A percentile compares a stretch with the other conserved stretches of the same genome.
These are phyloP conservation scores for Prunus mume DNA, from an alignment of 306 rosid genomes.

Conservation along the genomic window DNA sequence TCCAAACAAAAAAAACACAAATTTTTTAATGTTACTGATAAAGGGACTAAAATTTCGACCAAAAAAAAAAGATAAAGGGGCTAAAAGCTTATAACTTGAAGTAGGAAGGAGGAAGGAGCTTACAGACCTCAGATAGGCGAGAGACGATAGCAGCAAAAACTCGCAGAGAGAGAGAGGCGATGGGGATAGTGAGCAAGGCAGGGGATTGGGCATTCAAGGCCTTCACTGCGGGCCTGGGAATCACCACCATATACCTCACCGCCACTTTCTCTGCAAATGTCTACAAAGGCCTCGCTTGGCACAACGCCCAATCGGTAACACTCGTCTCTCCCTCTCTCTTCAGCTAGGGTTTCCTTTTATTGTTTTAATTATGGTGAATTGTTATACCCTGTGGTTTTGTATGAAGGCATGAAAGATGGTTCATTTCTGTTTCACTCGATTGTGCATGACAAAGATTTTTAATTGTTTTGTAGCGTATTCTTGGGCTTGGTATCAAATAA, in stretches of 20 bases:
- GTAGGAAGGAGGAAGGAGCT: not conserved
- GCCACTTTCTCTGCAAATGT: conserved; percentile 67
- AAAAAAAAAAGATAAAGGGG: no score
- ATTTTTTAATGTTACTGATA: not conserved
- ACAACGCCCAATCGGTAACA: conserved; percentile 70
- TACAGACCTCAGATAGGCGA: not conserved
- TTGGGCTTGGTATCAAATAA: no score
- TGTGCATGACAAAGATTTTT: no score
- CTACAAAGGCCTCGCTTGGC: conserved; percentile 84
- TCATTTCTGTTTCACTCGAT: not conserved
- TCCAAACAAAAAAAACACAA: not conserved
- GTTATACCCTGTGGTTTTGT: not conserved
- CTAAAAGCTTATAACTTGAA: not conserved
- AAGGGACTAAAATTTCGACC: not conserved
- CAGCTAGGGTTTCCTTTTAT: not conserved
- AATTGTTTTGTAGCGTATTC: no score
- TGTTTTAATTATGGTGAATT: not conserved
- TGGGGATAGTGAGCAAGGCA: conserved; percentile 63
- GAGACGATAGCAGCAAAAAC: not conserved
- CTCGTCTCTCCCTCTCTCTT: conserved; percentile 7
- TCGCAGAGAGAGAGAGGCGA: conserved; percentile 8
- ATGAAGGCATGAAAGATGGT: not conserved
- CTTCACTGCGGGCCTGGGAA: conserved; percentile 66
- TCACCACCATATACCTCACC: conserved; percentile 70
- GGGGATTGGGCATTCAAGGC: conserved; percentile 84